Evolutionary conservation across 257 asterid species (phyloP).

Genomic region (Rehmannia glutinosa): DNA sequence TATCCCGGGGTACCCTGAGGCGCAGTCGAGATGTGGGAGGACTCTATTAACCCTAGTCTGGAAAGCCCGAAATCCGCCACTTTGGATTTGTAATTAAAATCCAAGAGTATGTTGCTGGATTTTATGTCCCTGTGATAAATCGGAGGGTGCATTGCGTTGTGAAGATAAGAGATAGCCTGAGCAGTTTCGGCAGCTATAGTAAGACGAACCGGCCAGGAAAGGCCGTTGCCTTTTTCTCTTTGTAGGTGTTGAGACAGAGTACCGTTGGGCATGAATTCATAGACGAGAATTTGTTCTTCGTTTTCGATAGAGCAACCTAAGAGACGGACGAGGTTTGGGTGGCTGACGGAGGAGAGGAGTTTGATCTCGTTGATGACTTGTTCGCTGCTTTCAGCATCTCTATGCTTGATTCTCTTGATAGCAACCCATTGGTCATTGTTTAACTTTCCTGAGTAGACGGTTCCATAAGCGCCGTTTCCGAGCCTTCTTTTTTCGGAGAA

Average conservation of each 20-base stretch:
- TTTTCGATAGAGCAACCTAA: conserved; percentile 68
- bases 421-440: conserved; percentile 68
- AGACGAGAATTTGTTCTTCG: conserved; percentile 71
- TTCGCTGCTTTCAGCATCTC: conserved; percentile 44
- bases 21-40: conserved; percentile 66
- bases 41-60: conserved; percentile 51
- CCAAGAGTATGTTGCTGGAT: conserved; percentile 71
- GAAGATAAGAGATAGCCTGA: conserved; percentile 69
- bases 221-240: conserved; percentile 36
- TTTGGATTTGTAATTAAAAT: conserved; percentile 49
- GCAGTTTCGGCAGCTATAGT: conserved; percentile 69
- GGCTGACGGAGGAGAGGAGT: conserved; percentile 70
- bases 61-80: conserved; percentile 85
- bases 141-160: conserved; percentile 65
- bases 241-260: conserved; percentile 70
- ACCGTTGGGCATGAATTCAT: conserved; percentile 87
- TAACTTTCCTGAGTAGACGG: conserved; percentile 65
- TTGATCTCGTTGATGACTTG: conserved; percentile 78
- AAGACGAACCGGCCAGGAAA: conserved; percentile 66
- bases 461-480: conserved; percentile 79
- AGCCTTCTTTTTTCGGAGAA: conserved; percentile 69
- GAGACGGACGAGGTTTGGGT: conserved; percentile 74
- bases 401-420: conserved; percentile 48
- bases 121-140: conserved; percentile 76
- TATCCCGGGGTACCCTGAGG: conserved; percentile 85